Base-by-base conservation (phyloP, 2,329 filamentous ascomycete genomes). In the Cladophialophora carrionii region DNA sequence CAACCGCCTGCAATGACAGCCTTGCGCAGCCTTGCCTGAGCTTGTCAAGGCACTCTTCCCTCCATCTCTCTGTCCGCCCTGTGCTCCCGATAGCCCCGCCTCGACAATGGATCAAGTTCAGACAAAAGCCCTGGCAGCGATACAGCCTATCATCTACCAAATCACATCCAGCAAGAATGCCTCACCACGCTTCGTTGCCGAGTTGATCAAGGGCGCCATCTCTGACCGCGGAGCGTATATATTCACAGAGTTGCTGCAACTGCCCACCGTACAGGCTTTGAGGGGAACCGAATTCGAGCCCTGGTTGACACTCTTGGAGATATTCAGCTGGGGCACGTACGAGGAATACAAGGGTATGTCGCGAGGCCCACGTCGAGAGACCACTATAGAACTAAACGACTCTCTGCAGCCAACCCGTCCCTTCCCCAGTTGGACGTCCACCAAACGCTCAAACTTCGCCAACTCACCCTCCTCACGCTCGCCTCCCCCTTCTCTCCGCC, bases 241-340 rank as follows among this genome's bases (percentile, higher is more conserved):
- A 79, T 99, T 99, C 81, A 87, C 90, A 71, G 94, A 98, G 80
- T 88, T 99, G n/a, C 87, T 99, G 43, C 85, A 90, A 72, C 87
- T 88, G 0, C 87, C 90, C 0, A 87, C 91, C 72, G 88, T 98
- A 71, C 90, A 95, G 77, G 84, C 86, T 12, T 87, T 98, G 52
- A 78, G 82, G 29, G 79, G 78, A 46, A 82, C 75, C 46, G 76
- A 80, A 10, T 77, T 82, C 46, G 79, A 83, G 6, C 72, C 77
- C 48, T 80, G 91, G 77, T 83, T 95, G 57, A 85, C 82, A 1
- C 84, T 96, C 14, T 88, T 99, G 52, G 85, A 93, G 77, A 88
- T 96, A 73, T 99, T 99, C 79, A 91, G 92, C 65, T 92, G 95
- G 83, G 95, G 94, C 66, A 96, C 92, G 65, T 97, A 92, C 82